Conservation (phyloP, 2,329 filamentous ascomycete genomes). For the Trichophyton rubrum region DNA sequence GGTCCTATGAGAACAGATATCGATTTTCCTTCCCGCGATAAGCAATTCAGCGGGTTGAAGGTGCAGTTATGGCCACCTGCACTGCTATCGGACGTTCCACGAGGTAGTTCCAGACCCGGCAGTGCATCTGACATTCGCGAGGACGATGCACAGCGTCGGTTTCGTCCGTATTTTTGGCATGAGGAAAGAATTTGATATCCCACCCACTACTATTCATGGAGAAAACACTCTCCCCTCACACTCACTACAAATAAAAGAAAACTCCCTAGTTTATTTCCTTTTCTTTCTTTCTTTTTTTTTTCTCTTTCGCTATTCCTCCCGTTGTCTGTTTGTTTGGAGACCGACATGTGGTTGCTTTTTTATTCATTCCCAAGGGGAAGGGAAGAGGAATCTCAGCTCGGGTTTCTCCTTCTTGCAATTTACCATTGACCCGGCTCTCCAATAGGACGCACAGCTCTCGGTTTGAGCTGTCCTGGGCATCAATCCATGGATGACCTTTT, state of each 20-base stretch:
- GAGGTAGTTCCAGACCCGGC: background rate
- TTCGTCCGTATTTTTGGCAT: background rate
- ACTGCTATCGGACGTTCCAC: background rate
- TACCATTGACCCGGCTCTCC: background rate
- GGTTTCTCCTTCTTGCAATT: background rate
- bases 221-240: background rate
- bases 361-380: background rate
- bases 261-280: background rate
- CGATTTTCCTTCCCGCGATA: background rate
- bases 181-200: conserved; percentile 1
- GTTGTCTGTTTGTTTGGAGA: background rate
- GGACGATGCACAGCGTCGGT: background rate
- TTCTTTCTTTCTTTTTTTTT: background rate
- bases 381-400: background rate
- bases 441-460: background rate
- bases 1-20: background rate
- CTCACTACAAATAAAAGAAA: background rate
- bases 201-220: background rate
- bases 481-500: background rate
- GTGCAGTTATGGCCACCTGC: background rate
- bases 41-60: background rate
- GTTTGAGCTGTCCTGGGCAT: background rate
- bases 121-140: background rate
- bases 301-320: too few species aligned
- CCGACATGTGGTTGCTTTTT: background rate